phyloP scores from a whole-genome alignment of 192 early-diverging fungal species.

The Pilobolus umbonatus region DNA sequence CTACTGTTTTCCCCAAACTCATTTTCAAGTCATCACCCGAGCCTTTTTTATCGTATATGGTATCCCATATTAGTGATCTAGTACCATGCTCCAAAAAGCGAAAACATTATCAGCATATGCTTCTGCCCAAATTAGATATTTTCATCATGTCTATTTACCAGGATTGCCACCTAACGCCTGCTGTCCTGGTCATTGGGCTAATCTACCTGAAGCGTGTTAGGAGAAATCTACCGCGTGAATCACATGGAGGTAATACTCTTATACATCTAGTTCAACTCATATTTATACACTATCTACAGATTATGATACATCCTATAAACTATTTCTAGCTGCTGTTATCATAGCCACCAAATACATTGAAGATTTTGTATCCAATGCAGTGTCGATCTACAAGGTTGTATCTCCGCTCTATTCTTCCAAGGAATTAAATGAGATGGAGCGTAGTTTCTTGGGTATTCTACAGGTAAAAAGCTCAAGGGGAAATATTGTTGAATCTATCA shows the following conservation, averaged over 20 bases:
- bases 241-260: conserved; percentile 40
- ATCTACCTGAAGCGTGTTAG: conserved; percentile 67
- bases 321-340: conserved; percentile 32
- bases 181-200: conserved; percentile 48
- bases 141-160: conserved; percentile 13
- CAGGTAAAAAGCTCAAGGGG: conserved; percentile 6
- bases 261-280: background rate
- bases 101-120: conserved; percentile 11
- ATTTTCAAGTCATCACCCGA: conserved; percentile 12
- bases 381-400: conserved; percentile 23
- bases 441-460: conserved; percentile 31
- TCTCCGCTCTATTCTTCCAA: conserved; percentile 21
- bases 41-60: conserved; percentile 13
- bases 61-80: conserved; percentile 3
- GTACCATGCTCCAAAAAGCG: conserved; percentile 13
- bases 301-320: conserved; percentile 33
- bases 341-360: conserved; percentile 31
- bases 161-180: conserved; percentile 25
- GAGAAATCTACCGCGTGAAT: conserved; percentile 46
- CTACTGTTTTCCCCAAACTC: background rate
- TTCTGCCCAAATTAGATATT: conserved; percentile 4
- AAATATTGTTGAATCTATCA: no score
- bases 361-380: conserved; percentile 20
- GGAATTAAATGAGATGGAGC: conserved; percentile 33
- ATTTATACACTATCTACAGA: conserved; percentile 4